Percentiles rank a stretch among this genome's conserved stretches.
Conservation (phyloP, 495 filamentous ascomycete genomes). For the Penicillium riverlandense region DNA sequence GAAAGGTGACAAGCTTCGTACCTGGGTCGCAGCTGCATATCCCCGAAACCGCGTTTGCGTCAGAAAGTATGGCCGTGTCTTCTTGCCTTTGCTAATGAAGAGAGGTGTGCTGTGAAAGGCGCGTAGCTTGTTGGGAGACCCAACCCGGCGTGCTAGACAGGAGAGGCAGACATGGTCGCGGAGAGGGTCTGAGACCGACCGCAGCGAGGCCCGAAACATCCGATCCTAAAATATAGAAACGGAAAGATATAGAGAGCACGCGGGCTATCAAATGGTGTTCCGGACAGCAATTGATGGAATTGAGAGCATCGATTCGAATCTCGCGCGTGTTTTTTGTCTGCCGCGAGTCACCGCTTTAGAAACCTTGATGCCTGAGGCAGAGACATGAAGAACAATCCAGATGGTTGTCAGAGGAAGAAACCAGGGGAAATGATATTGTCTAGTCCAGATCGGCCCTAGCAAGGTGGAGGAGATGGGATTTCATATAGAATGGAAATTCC, state of each 20-base stretch:
- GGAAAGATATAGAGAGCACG: neutral
- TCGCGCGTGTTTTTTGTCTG: slow-evolving; percentile 16
- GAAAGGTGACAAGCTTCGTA: too few species aligned
- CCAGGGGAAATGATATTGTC: too few species aligned
- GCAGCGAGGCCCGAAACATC: slow-evolving; percentile 35
- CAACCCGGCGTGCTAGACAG: slow-evolving; percentile 23
- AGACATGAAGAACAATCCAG: too few species aligned
- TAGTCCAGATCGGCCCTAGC: too few species aligned
- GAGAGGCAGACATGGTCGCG: slow-evolving; percentile 31
- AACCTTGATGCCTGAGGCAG: too few species aligned
- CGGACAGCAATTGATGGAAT: too few species aligned
- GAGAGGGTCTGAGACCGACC: slow-evolving; percentile 35
- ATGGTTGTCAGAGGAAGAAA: too few species aligned
- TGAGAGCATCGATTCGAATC: neutral
- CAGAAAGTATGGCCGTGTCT: neutral
- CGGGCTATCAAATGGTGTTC: too few species aligned
- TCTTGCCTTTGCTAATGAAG: neutral
- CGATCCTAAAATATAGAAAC: slow-evolving; percentile 7
- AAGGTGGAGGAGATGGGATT: too few species aligned
- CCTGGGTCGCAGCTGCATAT: too few species aligned
- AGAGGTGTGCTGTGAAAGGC: slow-evolving; percentile 19
- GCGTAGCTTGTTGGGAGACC: slow-evolving; percentile 16
- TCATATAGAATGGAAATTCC: too few species aligned
- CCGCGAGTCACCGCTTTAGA: slow-evolving; percentile 8
- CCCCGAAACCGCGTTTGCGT: too few species aligned